A percentile compares a stretch with the other conserved stretches of the same genome.
Evolutionary conservation across 2,329 filamentous ascomycete genomes (phyloP).

Genomic region (Teratosphaeria zuluensis): DNA sequence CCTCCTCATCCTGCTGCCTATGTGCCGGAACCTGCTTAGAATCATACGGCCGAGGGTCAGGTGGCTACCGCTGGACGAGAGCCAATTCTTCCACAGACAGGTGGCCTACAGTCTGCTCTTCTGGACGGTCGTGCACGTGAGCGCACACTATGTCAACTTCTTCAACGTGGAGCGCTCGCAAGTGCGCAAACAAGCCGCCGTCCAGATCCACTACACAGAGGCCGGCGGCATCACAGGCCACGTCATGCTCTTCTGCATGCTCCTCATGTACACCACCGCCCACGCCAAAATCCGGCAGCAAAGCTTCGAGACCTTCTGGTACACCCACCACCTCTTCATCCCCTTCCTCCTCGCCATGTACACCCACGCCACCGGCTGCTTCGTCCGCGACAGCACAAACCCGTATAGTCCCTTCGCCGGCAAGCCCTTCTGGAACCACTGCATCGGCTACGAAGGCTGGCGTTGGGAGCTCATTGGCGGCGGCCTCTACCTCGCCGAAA

Average conservation of each 20-base stretch:
- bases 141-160: conserved; percentile 93
- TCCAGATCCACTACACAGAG: conserved; percentile 86
- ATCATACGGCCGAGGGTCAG: conserved; percentile 76
- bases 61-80: conserved; percentile 91
- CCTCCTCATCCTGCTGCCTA: conserved; percentile 81
- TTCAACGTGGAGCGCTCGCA: conserved; percentile 86
- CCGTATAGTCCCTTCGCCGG: conserved; percentile 79
- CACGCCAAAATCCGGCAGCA: conserved; percentile 92
- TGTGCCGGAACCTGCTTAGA: conserved; percentile 84
- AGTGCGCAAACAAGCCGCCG: conserved; percentile 66
- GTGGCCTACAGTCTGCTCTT: conserved; percentile 80
- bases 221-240: conserved; percentile 90
- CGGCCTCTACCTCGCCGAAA: conserved; percentile 75
- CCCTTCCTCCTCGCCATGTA: conserved; percentile 90
- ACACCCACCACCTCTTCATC: conserved; percentile 97
- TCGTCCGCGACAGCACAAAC: conserved; percentile 71
- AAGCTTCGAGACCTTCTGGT: conserved; percentile 98
- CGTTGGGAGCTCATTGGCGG: conserved; percentile 88
- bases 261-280: conserved; percentile 94
- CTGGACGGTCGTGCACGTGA: conserved; percentile 68
- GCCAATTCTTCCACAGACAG: conserved; percentile 92
- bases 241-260: conserved; percentile 97
- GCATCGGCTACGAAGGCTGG: conserved; percentile 93
- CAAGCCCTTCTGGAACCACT: conserved; percentile 76
- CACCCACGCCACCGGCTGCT: conserved; percentile 91